These are phyloP conservation scores for Fraxinus baroniana DNA, from an alignment of 305 asterid species.

Conservation along the genomic window DNA sequence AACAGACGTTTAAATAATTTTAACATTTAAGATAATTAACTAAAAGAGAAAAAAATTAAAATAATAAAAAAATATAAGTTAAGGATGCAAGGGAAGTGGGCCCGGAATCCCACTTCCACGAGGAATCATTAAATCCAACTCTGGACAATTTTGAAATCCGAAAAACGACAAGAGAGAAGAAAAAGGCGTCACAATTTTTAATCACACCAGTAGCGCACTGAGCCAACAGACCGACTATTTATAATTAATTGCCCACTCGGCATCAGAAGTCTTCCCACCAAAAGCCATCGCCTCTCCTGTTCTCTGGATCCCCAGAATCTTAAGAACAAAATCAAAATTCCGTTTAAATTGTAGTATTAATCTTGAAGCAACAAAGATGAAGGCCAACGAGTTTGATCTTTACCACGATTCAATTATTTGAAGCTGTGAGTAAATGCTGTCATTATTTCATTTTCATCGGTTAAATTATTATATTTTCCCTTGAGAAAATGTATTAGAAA, in stretches of 20 bases:
- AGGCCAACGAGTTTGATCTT: slow-evolving; percentile 55
- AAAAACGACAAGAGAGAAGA: slow-evolving; percentile 52
- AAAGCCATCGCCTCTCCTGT: slow-evolving; percentile 22
- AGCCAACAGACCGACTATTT: slow-evolving; percentile 23
- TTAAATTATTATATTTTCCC: background rate
- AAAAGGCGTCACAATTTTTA: slow-evolving; percentile 30
- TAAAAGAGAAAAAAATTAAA: background rate
- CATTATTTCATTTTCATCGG: background rate
- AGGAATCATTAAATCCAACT: slow-evolving; percentile 62
- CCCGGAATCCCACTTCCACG: slow-evolving; percentile 37
- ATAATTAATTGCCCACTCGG: background rate
- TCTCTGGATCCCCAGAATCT: background rate
- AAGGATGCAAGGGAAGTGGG: slow-evolving; percentile 32
- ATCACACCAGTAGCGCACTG: slow-evolving; percentile 27
- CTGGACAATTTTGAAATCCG: slow-evolving; percentile 48
- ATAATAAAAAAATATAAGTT: background rate
- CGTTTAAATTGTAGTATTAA: background rate
- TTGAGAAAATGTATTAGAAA: background rate
- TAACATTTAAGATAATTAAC: no score
- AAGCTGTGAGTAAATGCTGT: slow-evolving; percentile 22
- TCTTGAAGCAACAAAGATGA: slow-evolving; percentile 39
- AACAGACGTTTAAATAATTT: no score
- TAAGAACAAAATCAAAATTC: background rate
- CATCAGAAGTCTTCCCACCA: slow-evolving; percentile 55
- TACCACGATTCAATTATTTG: slow-evolving; percentile 51